A percentile compares a stretch with the other conserved stretches of the same genome.
Conservation (phyloP, 2,329 filamentous ascomycete genomes). For the Phaeomoniella chlamydospora region DNA sequence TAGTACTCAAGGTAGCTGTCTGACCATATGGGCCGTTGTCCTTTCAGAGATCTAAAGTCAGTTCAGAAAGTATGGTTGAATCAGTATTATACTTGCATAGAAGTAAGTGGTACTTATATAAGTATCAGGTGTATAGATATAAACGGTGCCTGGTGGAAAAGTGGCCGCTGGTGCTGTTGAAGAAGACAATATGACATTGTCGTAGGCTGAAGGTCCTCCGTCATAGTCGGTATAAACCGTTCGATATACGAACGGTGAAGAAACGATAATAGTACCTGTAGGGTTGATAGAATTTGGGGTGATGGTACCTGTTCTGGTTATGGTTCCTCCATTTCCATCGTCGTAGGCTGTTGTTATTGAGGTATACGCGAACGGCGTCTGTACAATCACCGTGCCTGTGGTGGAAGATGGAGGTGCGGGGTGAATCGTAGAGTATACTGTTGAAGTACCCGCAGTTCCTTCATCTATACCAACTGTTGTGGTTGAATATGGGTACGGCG, state of each 20-base stretch:
- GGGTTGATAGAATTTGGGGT: background rate
- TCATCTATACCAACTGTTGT: background rate
- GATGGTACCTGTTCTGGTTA: background rate
- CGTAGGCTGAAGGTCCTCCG: background rate
- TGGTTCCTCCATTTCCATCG: background rate
- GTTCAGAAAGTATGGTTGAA: background rate
- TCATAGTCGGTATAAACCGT: slow-evolving; percentile 1
- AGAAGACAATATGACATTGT: background rate
- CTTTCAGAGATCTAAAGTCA: background rate
- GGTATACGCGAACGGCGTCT: slow-evolving; percentile 1
- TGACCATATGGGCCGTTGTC: background rate
- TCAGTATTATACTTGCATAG: background rate
- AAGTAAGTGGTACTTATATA: background rate
- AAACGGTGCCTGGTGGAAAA: background rate
- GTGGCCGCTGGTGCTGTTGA: background rate
- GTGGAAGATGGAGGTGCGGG: background rate
- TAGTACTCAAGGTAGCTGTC: background rate
- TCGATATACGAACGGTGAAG: background rate
- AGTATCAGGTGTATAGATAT: background rate
- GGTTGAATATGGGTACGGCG: slow-evolving; percentile 1
- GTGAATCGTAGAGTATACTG: background rate
- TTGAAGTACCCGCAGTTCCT: background rate
- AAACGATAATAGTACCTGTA: slow-evolving; percentile 1
- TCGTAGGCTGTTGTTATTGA: background rate
- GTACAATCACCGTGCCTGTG: background rate